phyloP scores from a whole-genome alignment of 768 basidiomycete species.

The Hysterangium stoloniferum region DNA sequence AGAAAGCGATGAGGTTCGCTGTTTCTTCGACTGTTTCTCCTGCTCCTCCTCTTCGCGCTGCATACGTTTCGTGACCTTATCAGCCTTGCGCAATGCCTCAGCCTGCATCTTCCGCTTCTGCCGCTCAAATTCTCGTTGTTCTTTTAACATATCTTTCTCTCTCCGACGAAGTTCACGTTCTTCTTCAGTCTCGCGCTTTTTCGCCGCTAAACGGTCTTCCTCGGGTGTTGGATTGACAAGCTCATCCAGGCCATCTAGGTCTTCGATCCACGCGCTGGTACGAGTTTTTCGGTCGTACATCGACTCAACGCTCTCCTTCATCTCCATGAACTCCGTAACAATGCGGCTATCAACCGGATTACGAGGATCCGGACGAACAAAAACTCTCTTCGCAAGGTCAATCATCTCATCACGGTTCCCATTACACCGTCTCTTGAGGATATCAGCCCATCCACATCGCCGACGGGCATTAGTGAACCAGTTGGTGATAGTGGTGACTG shows the following conservation, averaged over 20 bases:
- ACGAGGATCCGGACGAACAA: conserved; percentile 16
- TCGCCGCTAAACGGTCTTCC: background rate
- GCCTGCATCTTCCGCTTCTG: conserved; percentile 5
- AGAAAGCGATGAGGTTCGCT: background rate
- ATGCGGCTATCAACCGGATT: conserved; percentile 12
- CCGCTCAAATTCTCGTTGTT: conserved; percentile 2
- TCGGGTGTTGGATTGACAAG: background rate
- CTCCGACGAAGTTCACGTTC: background rate
- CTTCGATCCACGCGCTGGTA: conserved; percentile 8
- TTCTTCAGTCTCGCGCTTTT: background rate
- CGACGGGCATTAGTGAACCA: conserved; percentile 19
- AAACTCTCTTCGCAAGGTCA: conserved; percentile 22
- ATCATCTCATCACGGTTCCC: conserved; percentile 19
- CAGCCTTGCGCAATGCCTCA: conserved; percentile 2
- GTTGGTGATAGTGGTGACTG: conserved; percentile 5
- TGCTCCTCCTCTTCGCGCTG: background rate
- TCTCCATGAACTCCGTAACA: conserved; percentile 20
- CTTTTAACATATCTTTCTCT: background rate
- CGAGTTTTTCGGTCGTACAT: conserved; percentile 23
- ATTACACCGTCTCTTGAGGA: conserved; percentile 15
- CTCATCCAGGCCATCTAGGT: conserved; percentile 4
- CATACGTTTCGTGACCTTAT: background rate
- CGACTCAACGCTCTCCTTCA: conserved; percentile 23
- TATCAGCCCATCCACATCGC: conserved; percentile 16
- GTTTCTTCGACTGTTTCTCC: background rate